Evolutionary conservation across 805 yeast species (phyloP), one percentile per base, ranked within the genome.

Genomic region (Candida maesae): DNA sequence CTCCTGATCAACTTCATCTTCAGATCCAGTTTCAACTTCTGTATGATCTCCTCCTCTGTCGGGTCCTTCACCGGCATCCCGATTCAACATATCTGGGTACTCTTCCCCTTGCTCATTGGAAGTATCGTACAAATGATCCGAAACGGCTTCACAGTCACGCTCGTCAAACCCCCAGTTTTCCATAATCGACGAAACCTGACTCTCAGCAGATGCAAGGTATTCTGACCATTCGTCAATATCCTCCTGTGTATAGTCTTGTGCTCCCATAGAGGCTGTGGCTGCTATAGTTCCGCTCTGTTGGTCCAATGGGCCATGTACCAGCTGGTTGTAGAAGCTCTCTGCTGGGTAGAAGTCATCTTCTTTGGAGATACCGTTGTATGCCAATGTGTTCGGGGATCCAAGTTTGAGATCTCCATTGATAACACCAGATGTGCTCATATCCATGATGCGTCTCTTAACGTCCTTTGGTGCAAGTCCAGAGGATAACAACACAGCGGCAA

Each of bases 331-430:
- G 39, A 41, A 34, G 6, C 37, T 4, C n/a, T 36, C 41, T 17
- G 19, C 20, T 16, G 41, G 35, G 26, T 30, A 47, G 27, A 53
- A 48, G 35, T 63, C 67, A 36, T 67, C 70, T 1, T 47, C 46
- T 33, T 59, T 56, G 2, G 49, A 32, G 1, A 65, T 47, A 2
- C 71, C 70, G 35, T 65, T 67, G 47, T 60, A 67, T n/a, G 1
- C 57, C 77, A 26, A 84, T 66, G 41, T 59, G 53, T 84, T 84
- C 0, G 89, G 89, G 2, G 84, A 79, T 13, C 70, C 69, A 3
- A 74, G 69, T 46, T 74, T 70, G 2, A 77, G 71, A 7, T 67
- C 57, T 5, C 76, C 68, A 19, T 16, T 17, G 15, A 85, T 74
- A 2, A 66, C 65, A 29, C 71, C 74, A 27, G 60, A 58, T 1